A percentile compares a stretch with the other conserved stretches of the same genome.
phyloP scores from a whole-genome alignment of 1,284 basidiomycete species.

The Pseudozyma sp. region DNA sequence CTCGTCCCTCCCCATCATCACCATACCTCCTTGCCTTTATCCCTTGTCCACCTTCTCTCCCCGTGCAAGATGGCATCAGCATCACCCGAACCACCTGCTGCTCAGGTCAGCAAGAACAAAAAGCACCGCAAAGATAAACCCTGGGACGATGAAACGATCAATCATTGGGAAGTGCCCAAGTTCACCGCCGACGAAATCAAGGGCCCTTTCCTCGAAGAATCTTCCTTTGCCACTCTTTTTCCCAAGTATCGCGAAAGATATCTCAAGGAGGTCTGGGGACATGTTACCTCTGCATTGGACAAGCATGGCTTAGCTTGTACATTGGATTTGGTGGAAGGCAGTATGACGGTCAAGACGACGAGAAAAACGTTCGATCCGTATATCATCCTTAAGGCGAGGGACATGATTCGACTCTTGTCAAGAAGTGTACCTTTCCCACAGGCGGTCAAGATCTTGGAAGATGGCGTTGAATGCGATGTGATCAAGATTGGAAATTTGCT shows the following conservation, averaged over 20 bases:
- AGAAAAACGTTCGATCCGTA: slow-evolving; percentile 98
- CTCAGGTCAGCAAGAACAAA: slow-evolving; percentile 60
- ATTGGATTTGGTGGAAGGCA: slow-evolving; percentile 93
- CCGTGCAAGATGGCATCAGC: slow-evolving; percentile 12
- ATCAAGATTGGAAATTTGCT: slow-evolving; percentile 97
- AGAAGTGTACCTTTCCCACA: slow-evolving; percentile 85
- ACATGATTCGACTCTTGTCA: slow-evolving; percentile 94
- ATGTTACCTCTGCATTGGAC: slow-evolving; percentile 88
- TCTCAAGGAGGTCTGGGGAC: slow-evolving; percentile 91
- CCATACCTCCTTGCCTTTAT: background rate
- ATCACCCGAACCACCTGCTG: slow-evolving; percentile 16
- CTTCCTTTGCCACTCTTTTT: slow-evolving; percentile 96
- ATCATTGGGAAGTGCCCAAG: slow-evolving; percentile 94
- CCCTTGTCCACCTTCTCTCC: no score
- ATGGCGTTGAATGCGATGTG: slow-evolving; percentile 91
- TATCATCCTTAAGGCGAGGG: slow-evolving; percentile 92
- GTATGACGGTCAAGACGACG: slow-evolving; percentile 96
- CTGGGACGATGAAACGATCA: slow-evolving; percentile 98
- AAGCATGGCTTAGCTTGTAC: slow-evolving; percentile 87
- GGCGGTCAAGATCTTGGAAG: slow-evolving; percentile 90
- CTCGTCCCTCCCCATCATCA: background rate
- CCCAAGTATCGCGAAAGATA: slow-evolving; percentile 99
- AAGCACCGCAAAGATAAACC: slow-evolving; percentile 68
- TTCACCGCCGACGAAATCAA: slow-evolving; percentile 80
- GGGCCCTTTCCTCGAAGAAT: slow-evolving; percentile 87